phyloP scores from a whole-genome alignment of 176 grass and related monocot species.

The Elymus sibiricus region DNA sequence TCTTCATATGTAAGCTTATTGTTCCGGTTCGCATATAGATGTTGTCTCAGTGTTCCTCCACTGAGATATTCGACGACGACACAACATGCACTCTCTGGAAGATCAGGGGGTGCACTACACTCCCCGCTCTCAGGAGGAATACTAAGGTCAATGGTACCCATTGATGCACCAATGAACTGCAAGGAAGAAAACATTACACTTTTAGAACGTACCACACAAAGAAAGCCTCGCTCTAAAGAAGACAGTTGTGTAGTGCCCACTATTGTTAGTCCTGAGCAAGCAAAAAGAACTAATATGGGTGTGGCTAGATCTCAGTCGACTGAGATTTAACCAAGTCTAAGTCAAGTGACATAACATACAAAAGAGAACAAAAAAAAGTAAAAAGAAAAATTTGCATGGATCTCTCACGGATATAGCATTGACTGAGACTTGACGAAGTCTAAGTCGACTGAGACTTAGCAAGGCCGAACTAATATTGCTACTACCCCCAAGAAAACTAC shows the following conservation, averaged over 20 bases:
- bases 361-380: too few relatives aligned
- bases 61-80: slow-evolving; percentile 53
- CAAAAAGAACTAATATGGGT: not conserved
- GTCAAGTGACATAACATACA: too few relatives aligned
- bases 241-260: not conserved
- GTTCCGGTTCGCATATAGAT: slow-evolving; percentile 36
- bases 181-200: not conserved
- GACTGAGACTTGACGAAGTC: too few relatives aligned
- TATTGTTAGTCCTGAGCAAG: not conserved
- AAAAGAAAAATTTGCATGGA: too few relatives aligned
- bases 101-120: not conserved
- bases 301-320: too few relatives aligned
- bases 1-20: slow-evolving; percentile 46
- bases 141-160: slow-evolving; percentile 48
- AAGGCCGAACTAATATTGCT: not conserved
- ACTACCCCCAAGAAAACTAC: too few relatives aligned
- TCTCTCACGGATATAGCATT: too few relatives aligned
- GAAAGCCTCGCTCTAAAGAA: not conserved
- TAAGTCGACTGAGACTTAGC: too few relatives aligned
- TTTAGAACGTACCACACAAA: not conserved
- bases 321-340: too few relatives aligned
- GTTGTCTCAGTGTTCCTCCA: slow-evolving; percentile 49
- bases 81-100: slow-evolving; percentile 41
- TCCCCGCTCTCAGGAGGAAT: slow-evolving; percentile 35
- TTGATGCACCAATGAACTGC: slow-evolving; percentile 69